Percentiles rank a stretch among this genome's conserved stretches.
phyloP scores from a whole-genome alignment of 2,329 filamentous ascomycete genomes.

The Leptographium wingfieldii region DNA sequence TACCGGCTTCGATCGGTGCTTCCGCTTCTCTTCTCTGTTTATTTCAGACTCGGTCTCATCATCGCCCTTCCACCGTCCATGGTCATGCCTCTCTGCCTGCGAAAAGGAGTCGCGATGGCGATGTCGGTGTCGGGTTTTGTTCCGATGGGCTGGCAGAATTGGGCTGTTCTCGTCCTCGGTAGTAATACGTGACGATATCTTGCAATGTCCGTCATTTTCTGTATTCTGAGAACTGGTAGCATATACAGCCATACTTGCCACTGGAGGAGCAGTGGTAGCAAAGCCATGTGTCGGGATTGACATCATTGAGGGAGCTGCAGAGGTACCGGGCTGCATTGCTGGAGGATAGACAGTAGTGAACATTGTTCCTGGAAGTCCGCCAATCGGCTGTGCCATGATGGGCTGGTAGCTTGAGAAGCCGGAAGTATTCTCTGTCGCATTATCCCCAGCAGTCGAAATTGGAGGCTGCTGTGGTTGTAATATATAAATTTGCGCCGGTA shows the following conservation, averaged over 20 bases:
- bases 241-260: not conserved
- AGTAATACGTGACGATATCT: not conserved
- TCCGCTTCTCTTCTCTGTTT: not conserved
- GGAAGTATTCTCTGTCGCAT: not conserved
- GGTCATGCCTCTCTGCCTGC: not conserved
- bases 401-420: not conserved
- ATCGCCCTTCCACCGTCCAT: not conserved
- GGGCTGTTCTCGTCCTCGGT: not conserved
- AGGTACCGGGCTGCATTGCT: not conserved
- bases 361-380: not conserved
- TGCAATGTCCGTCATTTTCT: not conserved
- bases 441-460: not conserved
- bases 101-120: not conserved
- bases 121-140: not conserved
- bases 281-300: not conserved
- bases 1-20: not conserved
- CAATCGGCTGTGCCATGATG: not conserved
- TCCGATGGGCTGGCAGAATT: not conserved
- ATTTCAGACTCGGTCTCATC: not conserved
- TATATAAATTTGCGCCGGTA: constrained; percentile 7
- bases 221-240: not conserved
- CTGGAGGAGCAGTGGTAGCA: not conserved
- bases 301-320: not conserved
- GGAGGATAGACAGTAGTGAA: not conserved
- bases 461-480: constrained; percentile 7